Percentiles rank a stretch among this genome's conserved stretches.
Evolutionary conservation across 371 early-diverging fungal species (phyloP).

Genomic region (Mucor velutinosus): DNA sequence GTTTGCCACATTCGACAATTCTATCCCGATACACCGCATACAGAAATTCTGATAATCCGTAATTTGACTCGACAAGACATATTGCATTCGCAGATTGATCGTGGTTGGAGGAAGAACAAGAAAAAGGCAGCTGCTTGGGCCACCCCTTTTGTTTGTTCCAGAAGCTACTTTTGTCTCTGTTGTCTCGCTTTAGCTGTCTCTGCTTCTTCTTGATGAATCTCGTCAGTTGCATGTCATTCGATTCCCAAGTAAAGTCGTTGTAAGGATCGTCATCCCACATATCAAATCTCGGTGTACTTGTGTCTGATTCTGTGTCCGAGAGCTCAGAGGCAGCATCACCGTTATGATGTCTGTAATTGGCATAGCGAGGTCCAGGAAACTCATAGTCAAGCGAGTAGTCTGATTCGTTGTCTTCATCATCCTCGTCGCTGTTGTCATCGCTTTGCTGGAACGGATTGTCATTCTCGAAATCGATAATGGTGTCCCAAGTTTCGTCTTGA

Average conservation of each 20-base stretch:
- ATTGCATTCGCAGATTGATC: slow-evolving; percentile 56
- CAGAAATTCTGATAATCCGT: slow-evolving; percentile 50
- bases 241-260: slow-evolving; percentile 53
- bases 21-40: slow-evolving; percentile 46
- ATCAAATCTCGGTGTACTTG: slow-evolving; percentile 33
- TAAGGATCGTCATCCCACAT: slow-evolving; percentile 58
- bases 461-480: neutral
- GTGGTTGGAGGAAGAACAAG: slow-evolving; percentile 53
- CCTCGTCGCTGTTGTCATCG: slow-evolving; percentile 7
- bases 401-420: slow-evolving; percentile 30
- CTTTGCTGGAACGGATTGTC: neutral
- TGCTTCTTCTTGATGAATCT: slow-evolving; percentile 34
- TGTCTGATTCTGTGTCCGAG: slow-evolving; percentile 21
- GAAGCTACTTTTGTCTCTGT: slow-evolving; percentile 25
- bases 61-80: slow-evolving; percentile 41
- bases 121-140: slow-evolving; percentile 51
- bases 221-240: slow-evolving; percentile 49
- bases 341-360: slow-evolving; percentile 37
- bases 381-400: slow-evolving; percentile 51
- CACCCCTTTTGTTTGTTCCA: slow-evolving; percentile 45
- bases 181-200: slow-evolving; percentile 10
- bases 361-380: slow-evolving; percentile 43
- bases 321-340: slow-evolving; percentile 42
- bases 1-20: slow-evolving; percentile 52
- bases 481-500: neutral